Evolutionary conservation across 768 basidiomycete species (phyloP).

Genomic region (Daedaleopsis sinensis): DNA sequence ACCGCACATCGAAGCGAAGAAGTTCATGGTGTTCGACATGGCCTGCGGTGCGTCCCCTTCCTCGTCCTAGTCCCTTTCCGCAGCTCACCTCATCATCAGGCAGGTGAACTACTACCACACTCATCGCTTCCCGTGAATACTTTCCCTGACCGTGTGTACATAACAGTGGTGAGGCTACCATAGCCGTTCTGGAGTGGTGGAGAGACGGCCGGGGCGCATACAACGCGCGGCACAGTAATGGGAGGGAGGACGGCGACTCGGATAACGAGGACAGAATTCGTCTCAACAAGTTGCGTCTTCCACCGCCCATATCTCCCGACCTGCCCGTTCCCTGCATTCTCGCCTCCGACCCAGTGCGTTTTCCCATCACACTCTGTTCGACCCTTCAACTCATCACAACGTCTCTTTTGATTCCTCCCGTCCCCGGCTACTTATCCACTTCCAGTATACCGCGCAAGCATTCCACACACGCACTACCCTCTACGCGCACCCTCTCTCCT

Average conservation of each 20-base stretch:
- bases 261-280: constrained; percentile 21
- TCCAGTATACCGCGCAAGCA: constrained; percentile 62
- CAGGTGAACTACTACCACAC: constrained; percentile 26
- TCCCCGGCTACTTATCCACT: neutral
- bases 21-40: constrained; percentile 57
- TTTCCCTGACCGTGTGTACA: constrained; percentile 8
- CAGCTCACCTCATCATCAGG: constrained; percentile 19
- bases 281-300: constrained; percentile 26
- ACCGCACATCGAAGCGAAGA: constrained; percentile 32
- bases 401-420: neutral
- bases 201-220: constrained; percentile 33
- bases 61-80: neutral
- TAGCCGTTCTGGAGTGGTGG: constrained; percentile 66
- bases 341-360: constrained; percentile 57
- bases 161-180: constrained; percentile 64
- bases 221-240: constrained; percentile 7
- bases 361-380: neutral
- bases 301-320: constrained; percentile 39
- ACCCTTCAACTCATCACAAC: no score
- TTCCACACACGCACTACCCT: constrained; percentile 57
- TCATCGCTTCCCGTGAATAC: neutral
- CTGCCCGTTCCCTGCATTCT: constrained; percentile 38
- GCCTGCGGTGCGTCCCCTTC: constrained; percentile 46
- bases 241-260: constrained; percentile 19
- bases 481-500: constrained; percentile 60